phyloP scores from a whole-genome alignment of 2,329 filamentous ascomycete species.

The Ceratocystis papillata region DNA sequence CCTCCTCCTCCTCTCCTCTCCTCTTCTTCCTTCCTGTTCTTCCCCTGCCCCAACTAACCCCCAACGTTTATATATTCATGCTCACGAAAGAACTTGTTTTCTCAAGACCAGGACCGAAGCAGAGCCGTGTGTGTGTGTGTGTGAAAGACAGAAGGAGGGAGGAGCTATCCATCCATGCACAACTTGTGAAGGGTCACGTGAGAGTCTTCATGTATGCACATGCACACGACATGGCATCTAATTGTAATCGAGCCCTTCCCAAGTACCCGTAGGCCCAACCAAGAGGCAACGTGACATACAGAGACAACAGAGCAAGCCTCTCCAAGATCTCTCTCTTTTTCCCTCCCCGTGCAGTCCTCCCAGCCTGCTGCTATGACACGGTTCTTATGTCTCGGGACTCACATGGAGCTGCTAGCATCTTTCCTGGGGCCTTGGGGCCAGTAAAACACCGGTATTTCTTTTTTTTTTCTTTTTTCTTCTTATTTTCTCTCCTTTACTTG shows the following conservation, averaged over 20 bases:
- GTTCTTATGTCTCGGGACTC: constrained; percentile 7
- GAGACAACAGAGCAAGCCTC: not conserved
- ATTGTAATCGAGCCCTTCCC: not conserved
- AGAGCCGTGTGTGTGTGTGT: too few relatives aligned
- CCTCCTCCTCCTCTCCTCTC: not conserved
- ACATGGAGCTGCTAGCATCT: not conserved
- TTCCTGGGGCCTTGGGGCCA: not conserved
- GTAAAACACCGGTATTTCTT: not conserved
- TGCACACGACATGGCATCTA: not conserved
- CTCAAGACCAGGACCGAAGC: too few relatives aligned
- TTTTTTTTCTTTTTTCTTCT: not conserved
- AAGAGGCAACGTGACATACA: constrained; percentile 10
- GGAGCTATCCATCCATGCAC: too few relatives aligned
- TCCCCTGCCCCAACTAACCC: not conserved
- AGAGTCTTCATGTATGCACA: not conserved
- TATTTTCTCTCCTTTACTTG: not conserved
- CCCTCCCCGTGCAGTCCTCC: not conserved
- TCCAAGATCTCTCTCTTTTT: not conserved
- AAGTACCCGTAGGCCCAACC: not conserved
- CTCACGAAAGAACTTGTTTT: too few relatives aligned
- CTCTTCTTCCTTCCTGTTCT: not conserved
- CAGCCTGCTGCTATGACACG: constrained; percentile 5
- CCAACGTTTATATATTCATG: not conserved
- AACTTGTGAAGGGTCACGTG: too few relatives aligned
- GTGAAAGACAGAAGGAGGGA: too few relatives aligned